Base-by-base conservation (phyloP, 192 early-diverging fungal species). In the Thamnidium elegans region DNA sequence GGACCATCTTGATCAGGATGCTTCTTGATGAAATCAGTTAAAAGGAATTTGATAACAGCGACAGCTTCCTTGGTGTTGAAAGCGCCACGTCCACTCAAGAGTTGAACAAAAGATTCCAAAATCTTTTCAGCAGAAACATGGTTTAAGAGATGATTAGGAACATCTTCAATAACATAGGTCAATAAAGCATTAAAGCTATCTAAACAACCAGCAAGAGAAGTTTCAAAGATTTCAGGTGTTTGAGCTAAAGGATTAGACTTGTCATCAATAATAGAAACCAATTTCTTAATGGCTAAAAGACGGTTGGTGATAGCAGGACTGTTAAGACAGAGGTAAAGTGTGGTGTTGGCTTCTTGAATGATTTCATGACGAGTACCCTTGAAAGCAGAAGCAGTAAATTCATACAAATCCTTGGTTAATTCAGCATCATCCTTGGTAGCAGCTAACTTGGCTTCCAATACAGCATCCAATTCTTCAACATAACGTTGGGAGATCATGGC, bases 291-390 rank as follows among this genome's bases (percentile, higher is more conserved):
- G 14, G 87, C 92, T 5, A 90, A 62, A 26, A 91, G 71, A 8
- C 94, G 84, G 20, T 92, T 82, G 11, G 82, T 78, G 0, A 82
- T 58, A 17, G 94, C 85, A 0, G 83, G 77, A 58, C 92, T 89
- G 56, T 90, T 84, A 52, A 96, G 76, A 78, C 89, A 87, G 54
- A 95, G 81, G 63, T 82, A 95, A 20, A 96, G 72, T 3, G 91
- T 93, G 1, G 92, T 93, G 51, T 85, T 84, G 4, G 84, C 80
- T 46, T 88, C 86, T 59, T 83, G 77, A 11, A 94, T 69, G 2
- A 87, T 65, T 61, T 88, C 79, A 60, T 84, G 81, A 6, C 79
- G 73, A 15, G 85, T 85, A 46, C 86, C 87, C 23, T 79, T 66
- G 65, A 88, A 87, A 9, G 75, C 74, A 39, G 72, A 66, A 3